Percentiles rank a stretch among this genome's conserved stretches.
Evolutionary conservation across 495 filamentous ascomycete species (phyloP).

Genomic region (Glutinoglossum americanum): DNA sequence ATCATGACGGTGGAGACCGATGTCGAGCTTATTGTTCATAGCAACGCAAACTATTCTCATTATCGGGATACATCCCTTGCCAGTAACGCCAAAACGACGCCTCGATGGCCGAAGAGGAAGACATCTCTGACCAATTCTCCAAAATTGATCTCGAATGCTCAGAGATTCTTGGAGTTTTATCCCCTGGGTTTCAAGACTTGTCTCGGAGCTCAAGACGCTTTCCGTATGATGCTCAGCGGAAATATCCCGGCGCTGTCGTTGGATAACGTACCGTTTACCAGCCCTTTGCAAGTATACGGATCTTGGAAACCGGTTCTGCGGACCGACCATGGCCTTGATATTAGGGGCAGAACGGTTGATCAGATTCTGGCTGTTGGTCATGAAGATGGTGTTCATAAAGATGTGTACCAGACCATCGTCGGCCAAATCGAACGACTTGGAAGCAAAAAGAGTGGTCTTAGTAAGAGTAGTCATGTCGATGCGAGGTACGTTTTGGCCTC

Average conservation of each 20-base stretch:
- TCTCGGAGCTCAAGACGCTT: neutral
- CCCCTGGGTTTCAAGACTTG: neutral
- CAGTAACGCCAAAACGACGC: neutral
- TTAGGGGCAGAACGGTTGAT: slow-evolving; percentile 11
- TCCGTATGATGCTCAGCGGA: neutral
- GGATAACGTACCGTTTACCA: neutral
- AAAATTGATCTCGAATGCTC: neutral
- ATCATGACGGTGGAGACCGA: neutral
- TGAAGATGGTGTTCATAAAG: slow-evolving; percentile 12
- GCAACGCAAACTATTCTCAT: neutral
- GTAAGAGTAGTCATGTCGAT: slow-evolving; percentile 11
- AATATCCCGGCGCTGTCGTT: neutral
- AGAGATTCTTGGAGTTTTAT: neutral
- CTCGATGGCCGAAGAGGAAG: neutral
- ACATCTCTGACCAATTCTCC: neutral
- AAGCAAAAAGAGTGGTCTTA: slow-evolving; percentile 10
- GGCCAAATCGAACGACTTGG: slow-evolving; percentile 13
- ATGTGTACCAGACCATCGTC: slow-evolving; percentile 9
- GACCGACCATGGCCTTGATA: slow-evolving; percentile 8
- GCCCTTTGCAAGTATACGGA: neutral
- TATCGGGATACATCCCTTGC: neutral
- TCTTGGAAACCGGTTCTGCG: slow-evolving; percentile 12
- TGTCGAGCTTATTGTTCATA: neutral
- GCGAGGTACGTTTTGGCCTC: slow-evolving; percentile 5
- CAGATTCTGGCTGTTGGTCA: slow-evolving; percentile 13